Base-by-base conservation (phyloP, 352 stramenopile species). In the Aphanomyces invadans region DNA sequence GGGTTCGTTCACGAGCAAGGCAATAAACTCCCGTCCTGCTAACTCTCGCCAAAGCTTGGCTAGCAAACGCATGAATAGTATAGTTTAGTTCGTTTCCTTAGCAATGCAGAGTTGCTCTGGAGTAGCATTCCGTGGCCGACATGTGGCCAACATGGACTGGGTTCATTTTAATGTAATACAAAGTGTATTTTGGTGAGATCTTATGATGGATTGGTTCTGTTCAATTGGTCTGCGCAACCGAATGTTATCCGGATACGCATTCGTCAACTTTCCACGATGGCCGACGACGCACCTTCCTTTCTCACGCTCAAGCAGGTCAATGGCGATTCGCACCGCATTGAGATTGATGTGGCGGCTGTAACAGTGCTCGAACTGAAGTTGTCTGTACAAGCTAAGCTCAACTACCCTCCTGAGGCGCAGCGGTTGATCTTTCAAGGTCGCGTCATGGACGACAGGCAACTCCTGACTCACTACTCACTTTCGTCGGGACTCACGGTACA, bases 391-490 rank as follows among this genome's bases (percentile, higher is more conserved):
- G 74, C 88, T 53, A 57, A 71, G 33, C 63, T 55, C 51, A 81
- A 78, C 23, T 93, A 87, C 65, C 81, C 82, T 1, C 74, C 84
- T 12, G 72, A 74, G 23, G 79, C 81, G 19, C 85, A 94, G 74
- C 85, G 85, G 10, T 73, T 94, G 39, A 94, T 94, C 63, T 94
- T 94, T 71, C 83, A 94, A 68, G 85, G 85, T 19, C 83, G 90
- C 66, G 89, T 94, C 72, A 70, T 94, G 28, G 79, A 92, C 70
- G 73, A 94, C 71, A 80, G 76, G 51, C 84, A 87, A 54, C 52
- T 72, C 10, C 67, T 94, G 62, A 68, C 68, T 62, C 83, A 84
- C 17, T 94, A 94, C 75, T 71, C 75, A 69, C 76, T 94, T 62
- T 56, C 53, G 1, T 62, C 72, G 0, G 86, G 79, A 38, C 87